Percentiles rank a stretch among this genome's conserved stretches.
phyloP scores from a whole-genome alignment of 2,329 filamentous ascomycete species.

The Sporothrix dimorphospora region DNA sequence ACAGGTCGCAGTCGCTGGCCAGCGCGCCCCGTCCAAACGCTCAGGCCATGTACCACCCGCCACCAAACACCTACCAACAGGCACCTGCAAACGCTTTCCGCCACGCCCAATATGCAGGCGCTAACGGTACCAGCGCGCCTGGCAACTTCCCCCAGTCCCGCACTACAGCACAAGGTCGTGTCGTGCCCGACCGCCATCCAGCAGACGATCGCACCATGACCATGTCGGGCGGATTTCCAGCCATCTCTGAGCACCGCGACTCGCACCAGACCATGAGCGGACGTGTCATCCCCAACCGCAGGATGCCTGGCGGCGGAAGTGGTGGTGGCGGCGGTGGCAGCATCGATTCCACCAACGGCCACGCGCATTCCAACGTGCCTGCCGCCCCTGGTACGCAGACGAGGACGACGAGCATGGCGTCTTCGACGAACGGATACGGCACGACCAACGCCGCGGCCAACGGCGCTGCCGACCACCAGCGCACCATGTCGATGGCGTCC shows the following conservation, averaged over 20 bases:
- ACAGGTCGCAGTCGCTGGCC: constrained; percentile 91
- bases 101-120: constrained; percentile 69
- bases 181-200: constrained; percentile 81
- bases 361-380: background rate
- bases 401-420: constrained; percentile 47
- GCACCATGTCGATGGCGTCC: constrained; percentile 93
- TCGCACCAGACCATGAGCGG: constrained; percentile 93
- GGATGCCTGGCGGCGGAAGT: constrained; percentile 44
- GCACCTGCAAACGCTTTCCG: constrained; percentile 76
- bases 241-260: constrained; percentile 70
- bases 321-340: constrained; percentile 37
- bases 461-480: constrained; percentile 35
- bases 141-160: constrained; percentile 55
- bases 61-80: constrained; percentile 62
- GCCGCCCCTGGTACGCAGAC: constrained; percentile 37
- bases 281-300: constrained; percentile 80
- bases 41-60: constrained; percentile 70
- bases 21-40: constrained; percentile 60
- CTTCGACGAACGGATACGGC: constrained; percentile 43
- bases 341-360: constrained; percentile 40
- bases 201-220: constrained; percentile 90
- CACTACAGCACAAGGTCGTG: constrained; percentile 87
- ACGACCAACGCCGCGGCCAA: constrained; percentile 43
- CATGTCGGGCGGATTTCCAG: constrained; percentile 74
- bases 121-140: constrained; percentile 42